Conservation (phyloP, 331 rosid species). For the Acacia pycnantha region DNA sequence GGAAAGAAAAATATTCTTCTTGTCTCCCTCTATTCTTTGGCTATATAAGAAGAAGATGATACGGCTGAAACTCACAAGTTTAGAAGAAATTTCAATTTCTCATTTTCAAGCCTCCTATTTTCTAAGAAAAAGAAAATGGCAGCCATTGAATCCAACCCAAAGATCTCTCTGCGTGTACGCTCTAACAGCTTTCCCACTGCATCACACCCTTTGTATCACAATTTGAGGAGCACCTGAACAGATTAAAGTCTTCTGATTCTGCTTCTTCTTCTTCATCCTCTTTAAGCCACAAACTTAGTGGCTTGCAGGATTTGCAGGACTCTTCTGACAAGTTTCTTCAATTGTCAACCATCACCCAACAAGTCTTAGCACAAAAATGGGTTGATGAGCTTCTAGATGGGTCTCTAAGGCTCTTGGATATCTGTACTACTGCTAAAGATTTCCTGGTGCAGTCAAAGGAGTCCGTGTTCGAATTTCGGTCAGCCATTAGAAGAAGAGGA, state of each 20-base stretch:
- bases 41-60: too few relatives aligned
- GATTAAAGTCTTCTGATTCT: conserved; percentile 37
- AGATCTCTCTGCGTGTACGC: too few relatives aligned
- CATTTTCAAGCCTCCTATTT: neutral
- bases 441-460: conserved; percentile 39
- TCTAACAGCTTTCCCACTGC: too few relatives aligned
- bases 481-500: neutral
- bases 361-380: conserved; percentile 28
- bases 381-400: conserved; percentile 37
- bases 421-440: conserved; percentile 37
- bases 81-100: too few relatives aligned
- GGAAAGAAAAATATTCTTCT: too few relatives aligned
- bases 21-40: too few relatives aligned
- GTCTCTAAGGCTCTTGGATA: conserved; percentile 39
- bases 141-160: neutral
- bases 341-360: conserved; percentile 31
- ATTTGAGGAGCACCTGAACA: conserved; percentile 38
- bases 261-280: conserved; percentile 36
- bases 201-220: neutral
- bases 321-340: conserved; percentile 36
- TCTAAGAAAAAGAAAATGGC: conserved; percentile 6
- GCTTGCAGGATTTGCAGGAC: conserved; percentile 42
- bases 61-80: too few relatives aligned
- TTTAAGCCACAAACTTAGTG: conserved; percentile 28
- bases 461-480: conserved; percentile 27